These are phyloP conservation scores for Byssochlamys sp. DNA, from an alignment of 2,329 filamentous ascomycete genomes.

Conservation along the genomic window DNA sequence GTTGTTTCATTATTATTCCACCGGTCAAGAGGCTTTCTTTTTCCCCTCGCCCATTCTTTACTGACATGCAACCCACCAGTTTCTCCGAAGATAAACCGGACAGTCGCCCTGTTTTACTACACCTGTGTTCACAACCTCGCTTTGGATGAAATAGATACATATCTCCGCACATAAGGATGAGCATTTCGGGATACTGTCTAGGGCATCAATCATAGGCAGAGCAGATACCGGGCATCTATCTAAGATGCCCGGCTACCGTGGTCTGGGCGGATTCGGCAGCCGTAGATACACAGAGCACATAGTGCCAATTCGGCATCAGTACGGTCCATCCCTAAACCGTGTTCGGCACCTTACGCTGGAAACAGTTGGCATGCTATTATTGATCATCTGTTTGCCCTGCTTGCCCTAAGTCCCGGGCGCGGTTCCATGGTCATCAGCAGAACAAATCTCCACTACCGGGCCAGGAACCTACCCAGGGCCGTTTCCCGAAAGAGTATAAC, in stretches of 20 bases:
- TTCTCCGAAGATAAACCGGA: not conserved
- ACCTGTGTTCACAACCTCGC: not conserved
- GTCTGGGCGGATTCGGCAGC: not conserved
- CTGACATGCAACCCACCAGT: not conserved
- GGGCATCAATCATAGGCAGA: too few relatives aligned
- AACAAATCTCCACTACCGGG: not conserved
- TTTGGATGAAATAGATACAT: not conserved
- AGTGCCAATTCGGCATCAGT: not conserved
- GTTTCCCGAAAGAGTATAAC: not conserved
- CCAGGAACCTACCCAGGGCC: not conserved
- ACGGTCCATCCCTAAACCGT: not conserved
- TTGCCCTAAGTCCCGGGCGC: not conserved
- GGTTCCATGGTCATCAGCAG: not conserved
- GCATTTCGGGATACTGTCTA: not conserved
- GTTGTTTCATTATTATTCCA: not conserved
- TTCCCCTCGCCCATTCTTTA: too few relatives aligned
- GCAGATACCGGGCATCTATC: not conserved
- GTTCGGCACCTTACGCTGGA: not conserved
- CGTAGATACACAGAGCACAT: too few relatives aligned
- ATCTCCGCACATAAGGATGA: not conserved
- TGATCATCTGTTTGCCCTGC: not conserved
- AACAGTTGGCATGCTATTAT: not conserved
- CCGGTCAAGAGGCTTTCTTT: not conserved
- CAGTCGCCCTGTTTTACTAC: not conserved
- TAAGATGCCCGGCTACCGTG: not conserved